Conservation (phyloP, 2,329 filamentous ascomycete species). For the Fusarium oxysporum region DNA sequence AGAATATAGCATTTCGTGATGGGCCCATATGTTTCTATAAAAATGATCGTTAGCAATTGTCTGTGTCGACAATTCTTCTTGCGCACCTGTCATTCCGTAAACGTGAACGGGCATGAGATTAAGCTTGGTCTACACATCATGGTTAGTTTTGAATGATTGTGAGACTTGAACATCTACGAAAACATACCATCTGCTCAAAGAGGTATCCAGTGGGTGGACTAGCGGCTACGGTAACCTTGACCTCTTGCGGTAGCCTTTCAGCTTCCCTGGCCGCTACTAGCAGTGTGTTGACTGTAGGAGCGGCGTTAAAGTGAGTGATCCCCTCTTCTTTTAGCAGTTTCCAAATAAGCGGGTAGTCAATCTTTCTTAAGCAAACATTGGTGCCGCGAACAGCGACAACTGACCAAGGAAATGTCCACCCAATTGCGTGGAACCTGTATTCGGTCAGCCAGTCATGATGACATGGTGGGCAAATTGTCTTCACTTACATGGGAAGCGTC, state of each 20-base stretch:
- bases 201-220: constrained; percentile 90
- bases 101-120: constrained; percentile 94
- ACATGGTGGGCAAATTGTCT: neutral
- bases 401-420: constrained; percentile 94
- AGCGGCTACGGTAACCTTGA: constrained; percentile 91
- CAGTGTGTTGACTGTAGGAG: constrained; percentile 95
- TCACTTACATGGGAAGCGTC: constrained; percentile 89
- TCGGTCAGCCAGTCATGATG: neutral
- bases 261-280: constrained; percentile 86
- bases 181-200: constrained; percentile 87
- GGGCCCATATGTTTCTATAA: constrained; percentile 85
- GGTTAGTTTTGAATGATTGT: constrained; percentile 19
- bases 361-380: constrained; percentile 92
- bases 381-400: constrained; percentile 95
- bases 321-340: constrained; percentile 83
- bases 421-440: constrained; percentile 71
- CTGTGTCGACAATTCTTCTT: neutral
- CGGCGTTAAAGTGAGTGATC: constrained; percentile 95
- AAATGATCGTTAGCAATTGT: neutral
- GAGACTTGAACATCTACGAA: neutral
- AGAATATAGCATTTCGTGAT: constrained; percentile 94
- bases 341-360: constrained; percentile 96
- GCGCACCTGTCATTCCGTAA: constrained; percentile 76
- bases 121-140: constrained; percentile 59
- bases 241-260: constrained; percentile 72